Conservation (phyloP, 1,139 yeast genomes). For the Spencermartinsiella ligniputridi region DNA sequence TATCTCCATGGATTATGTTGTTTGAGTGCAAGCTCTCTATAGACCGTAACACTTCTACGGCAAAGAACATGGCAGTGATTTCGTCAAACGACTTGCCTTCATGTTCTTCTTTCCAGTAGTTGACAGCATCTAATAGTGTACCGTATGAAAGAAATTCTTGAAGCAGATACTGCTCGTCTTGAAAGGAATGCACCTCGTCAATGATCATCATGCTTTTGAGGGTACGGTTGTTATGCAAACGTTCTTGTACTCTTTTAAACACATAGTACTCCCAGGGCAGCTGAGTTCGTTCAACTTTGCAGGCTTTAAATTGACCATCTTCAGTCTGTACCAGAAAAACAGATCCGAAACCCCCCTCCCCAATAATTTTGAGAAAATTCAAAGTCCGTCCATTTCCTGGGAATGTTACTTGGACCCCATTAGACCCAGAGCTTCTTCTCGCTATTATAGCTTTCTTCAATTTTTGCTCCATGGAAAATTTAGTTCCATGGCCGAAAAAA, state of each 20-base stretch:
- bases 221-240: slow-evolving; percentile 29
- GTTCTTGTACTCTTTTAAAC: slow-evolving; percentile 29
- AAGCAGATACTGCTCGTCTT: slow-evolving; percentile 71
- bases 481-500: not conserved
- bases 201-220: slow-evolving; percentile 47
- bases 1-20: slow-evolving; percentile 77
- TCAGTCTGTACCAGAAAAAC: slow-evolving; percentile 73
- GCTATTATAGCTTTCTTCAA: not conserved
- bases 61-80: slow-evolving; percentile 54
- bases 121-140: slow-evolving; percentile 69
- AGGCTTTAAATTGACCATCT: slow-evolving; percentile 55
- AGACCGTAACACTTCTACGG: slow-evolving; percentile 57
- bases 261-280: slow-evolving; percentile 83
- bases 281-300: slow-evolving; percentile 70
- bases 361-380: slow-evolving; percentile 59
- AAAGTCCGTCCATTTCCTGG: slow-evolving; percentile 28
- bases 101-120: slow-evolving; percentile 28
- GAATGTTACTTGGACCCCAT: slow-evolving; percentile 12
- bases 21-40: slow-evolving; percentile 60
- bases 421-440: not conserved
- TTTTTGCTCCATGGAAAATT: not conserved
- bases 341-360: slow-evolving; percentile 76
- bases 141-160: slow-evolving; percentile 72
- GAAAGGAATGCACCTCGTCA: slow-evolving; percentile 50
- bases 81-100: slow-evolving; percentile 49